Evolutionary conservation across 2,329 filamentous ascomycete genomes (phyloP).

Genomic region (Fonsecaea erecta): DNA sequence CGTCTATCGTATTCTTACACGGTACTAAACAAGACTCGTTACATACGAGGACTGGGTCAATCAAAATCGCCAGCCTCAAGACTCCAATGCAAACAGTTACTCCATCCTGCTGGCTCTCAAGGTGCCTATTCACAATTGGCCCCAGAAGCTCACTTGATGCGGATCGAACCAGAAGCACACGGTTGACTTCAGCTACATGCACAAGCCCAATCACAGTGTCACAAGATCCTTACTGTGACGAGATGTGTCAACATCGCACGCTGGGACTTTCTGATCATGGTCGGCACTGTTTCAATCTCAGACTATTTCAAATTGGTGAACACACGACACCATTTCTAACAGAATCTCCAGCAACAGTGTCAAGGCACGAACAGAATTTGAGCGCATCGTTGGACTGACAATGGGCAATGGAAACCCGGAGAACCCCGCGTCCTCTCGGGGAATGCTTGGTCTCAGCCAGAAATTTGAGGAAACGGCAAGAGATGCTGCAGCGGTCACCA

Average conservation of each 20-base stretch:
- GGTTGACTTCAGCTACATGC: background rate
- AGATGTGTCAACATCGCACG: background rate
- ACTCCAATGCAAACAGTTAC: background rate
- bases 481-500: background rate
- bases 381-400: background rate
- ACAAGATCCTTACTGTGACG: background rate
- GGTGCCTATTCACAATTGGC: background rate
- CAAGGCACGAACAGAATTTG: background rate
- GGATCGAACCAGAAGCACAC: background rate
- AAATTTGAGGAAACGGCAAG: background rate
- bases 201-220: background rate
- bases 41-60: background rate
- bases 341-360: background rate
- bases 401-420: conserved; percentile 5
- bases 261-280: background rate
- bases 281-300: background rate
- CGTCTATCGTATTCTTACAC: background rate
- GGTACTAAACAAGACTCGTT: background rate
- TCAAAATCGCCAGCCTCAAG: background rate
- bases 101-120: background rate
- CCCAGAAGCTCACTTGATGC: background rate
- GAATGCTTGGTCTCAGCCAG: conserved; percentile 6
- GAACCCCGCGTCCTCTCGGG: conserved; percentile 20
- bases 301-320: background rate
- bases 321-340: background rate